Evolutionary conservation across 805 yeast genomes (phyloP), one percentile per base, ranked within the genome.

Genomic region (Wickerhamiella kurtzmanii): DNA sequence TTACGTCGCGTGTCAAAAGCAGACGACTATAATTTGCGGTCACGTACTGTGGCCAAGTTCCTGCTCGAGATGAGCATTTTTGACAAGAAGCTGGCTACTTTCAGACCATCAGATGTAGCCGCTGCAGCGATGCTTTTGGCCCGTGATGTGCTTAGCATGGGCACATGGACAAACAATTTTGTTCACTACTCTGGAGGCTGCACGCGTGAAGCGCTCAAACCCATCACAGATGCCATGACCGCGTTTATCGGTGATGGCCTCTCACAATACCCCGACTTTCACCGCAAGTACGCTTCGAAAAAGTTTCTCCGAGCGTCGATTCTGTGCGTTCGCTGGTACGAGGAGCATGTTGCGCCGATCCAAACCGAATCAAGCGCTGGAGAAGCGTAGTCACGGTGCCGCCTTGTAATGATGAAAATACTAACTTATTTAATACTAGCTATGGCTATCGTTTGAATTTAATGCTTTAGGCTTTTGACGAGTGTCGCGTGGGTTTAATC

Each of bases 101-200:
- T 73, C 51, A 73, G 76, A 52, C 95, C 95, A 6, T 82, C 94
- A 16, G 68, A 79, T 50, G 73, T 87, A 51, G 76, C 94, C n/a
- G 94, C 95, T 2, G 79, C 87, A 48, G 82, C 95, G 22, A 83
- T 86, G 94, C 82, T 75, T 63, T 71, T 85, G 44, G 78, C 95
- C 4, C 73, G 95, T 56, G 72, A 73, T 55, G 80, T 86, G 54
- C 81, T 80, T 18, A 78, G 65, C 55, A 55, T 45, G 50, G 50
- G 50, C 2, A 79, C 78, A 32, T 88, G 96, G 96, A 79, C 79
- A 60, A 82, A 82, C 6, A 88, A 87, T 64, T 69, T 89, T 54
- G 78, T 85, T 43, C 95, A 86, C 60, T 92, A 89, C 63, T 79
- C 92, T 19, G 96, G 96, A 32, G 96, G 94, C 9, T 84, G 83